These are phyloP conservation scores for Cyclospora cayetanensis DNA, from an alignment of 169 alveolate genomes.

Conservation along the genomic window DNA sequence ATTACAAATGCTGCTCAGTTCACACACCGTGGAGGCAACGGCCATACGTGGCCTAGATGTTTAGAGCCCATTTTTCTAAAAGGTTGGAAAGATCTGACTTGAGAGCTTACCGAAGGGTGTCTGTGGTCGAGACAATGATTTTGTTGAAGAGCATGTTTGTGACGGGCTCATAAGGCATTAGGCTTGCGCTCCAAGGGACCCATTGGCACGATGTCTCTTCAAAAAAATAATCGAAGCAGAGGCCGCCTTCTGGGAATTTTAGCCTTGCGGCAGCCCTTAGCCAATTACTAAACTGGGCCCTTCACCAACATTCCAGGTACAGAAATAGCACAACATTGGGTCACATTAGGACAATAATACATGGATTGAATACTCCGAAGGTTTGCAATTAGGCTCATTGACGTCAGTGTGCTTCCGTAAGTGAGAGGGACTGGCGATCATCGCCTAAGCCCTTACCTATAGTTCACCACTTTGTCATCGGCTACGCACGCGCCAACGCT, in stretches of 20 bases:
- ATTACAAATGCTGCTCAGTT: neutral
- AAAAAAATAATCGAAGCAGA: constrained; percentile 90
- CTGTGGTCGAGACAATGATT: constrained; percentile 84
- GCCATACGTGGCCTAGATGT: too few relatives aligned
- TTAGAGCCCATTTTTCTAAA: too few relatives aligned
- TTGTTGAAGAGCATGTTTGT: constrained; percentile 82
- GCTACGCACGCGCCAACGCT: constrained; percentile 93
- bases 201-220: constrained; percentile 84
- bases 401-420: too few relatives aligned
- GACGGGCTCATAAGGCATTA: constrained; percentile 81
- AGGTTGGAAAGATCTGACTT: neutral
- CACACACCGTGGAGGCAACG: too few relatives aligned
- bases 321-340: neutral
- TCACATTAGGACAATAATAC: neutral
- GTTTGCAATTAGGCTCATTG: too few relatives aligned
- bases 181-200: constrained; percentile 84
- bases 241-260: constrained; percentile 94
- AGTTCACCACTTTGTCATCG: constrained; percentile 88
- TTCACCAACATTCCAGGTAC: too few relatives aligned
- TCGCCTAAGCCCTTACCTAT: too few relatives aligned
- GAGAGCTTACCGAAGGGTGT: constrained; percentile 69
- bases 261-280: constrained; percentile 85
- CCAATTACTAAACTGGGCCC: constrained; percentile 81
- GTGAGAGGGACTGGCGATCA: too few relatives aligned
- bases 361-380: too few relatives aligned